phyloP scores from a whole-genome alignment of 2,329 filamentous ascomycete species.

The Aspergillus tubingensis region DNA sequence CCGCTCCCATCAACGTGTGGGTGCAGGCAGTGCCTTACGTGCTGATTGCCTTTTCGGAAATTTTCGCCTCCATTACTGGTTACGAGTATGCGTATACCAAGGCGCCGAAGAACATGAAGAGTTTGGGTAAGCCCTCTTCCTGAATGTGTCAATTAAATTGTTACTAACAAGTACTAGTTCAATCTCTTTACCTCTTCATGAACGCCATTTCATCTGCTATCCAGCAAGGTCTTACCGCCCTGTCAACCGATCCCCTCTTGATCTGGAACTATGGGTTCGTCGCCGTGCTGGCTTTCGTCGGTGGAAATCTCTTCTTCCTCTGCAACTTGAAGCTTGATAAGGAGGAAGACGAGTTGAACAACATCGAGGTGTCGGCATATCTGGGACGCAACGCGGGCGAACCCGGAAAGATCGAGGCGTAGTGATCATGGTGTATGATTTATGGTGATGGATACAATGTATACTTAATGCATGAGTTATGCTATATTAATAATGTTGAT shows the following conservation, averaged over 20 bases:
- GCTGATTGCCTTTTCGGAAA: constrained; percentile 58
- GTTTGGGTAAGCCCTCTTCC: constrained; percentile 57
- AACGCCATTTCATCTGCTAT: constrained; percentile 68
- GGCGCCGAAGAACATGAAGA: constrained; percentile 76
- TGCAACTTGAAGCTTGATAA: constrained; percentile 64
- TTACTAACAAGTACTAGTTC: constrained; percentile 52
- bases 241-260: constrained; percentile 65
- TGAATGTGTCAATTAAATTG: constrained; percentile 65
- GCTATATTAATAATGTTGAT: not conserved
- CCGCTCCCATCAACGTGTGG: constrained; percentile 65
- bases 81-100: constrained; percentile 76
- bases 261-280: constrained; percentile 73
- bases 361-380: constrained; percentile 27
- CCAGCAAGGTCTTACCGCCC: constrained; percentile 65
- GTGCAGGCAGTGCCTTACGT: constrained; percentile 53
- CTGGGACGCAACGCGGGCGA: constrained; percentile 13
- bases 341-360: constrained; percentile 69
- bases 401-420: not conserved
- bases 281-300: constrained; percentile 63
- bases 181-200: constrained; percentile 68
- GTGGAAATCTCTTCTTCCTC: constrained; percentile 67
- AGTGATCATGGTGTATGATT: not conserved
- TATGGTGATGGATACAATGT: not conserved
- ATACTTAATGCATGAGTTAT: not conserved
- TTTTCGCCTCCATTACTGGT: constrained; percentile 60